Evolutionary conservation across 2,329 filamentous ascomycete species (phyloP).

Genomic region (Seiridium cupressi): DNA sequence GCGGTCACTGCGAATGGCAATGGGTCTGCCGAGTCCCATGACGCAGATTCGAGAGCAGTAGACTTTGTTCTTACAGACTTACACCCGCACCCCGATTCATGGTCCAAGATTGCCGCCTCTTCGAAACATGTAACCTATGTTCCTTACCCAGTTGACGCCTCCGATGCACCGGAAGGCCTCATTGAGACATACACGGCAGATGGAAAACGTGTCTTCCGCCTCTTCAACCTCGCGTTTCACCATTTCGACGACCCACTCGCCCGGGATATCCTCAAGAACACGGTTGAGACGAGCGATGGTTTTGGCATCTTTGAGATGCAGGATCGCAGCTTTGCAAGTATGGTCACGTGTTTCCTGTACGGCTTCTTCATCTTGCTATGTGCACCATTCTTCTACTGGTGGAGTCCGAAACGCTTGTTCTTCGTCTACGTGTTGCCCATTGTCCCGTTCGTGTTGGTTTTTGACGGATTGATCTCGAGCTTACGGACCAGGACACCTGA

Average conservation of each 20-base stretch:
- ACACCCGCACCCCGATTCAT: conserved; percentile 61
- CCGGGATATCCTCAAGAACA: conserved; percentile 59
- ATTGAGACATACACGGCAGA: conserved; percentile 30
- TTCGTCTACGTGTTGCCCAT: conserved; percentile 67
- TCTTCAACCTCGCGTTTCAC: conserved; percentile 76
- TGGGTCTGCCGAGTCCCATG: background rate
- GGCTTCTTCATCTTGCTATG: conserved; percentile 49
- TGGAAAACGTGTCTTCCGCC: conserved; percentile 56
- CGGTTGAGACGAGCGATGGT: conserved; percentile 62
- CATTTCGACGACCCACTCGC: conserved; percentile 69
- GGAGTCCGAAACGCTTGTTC: conserved; percentile 54
- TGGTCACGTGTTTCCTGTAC: conserved; percentile 52
- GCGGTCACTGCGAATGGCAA: conserved; percentile 13
- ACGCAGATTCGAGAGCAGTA: conserved; percentile 29
- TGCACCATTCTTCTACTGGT: conserved; percentile 53
- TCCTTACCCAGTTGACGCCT: conserved; percentile 61
- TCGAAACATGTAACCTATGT: conserved; percentile 61
- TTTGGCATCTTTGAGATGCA: conserved; percentile 77
- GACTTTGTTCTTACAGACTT: conserved; percentile 66
- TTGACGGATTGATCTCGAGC: conserved; percentile 68
- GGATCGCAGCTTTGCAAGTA: conserved; percentile 55
- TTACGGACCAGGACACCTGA: conserved; percentile 64
- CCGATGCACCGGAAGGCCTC: conserved; percentile 52
- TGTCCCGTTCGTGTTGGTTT: conserved; percentile 64
- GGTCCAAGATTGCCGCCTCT: conserved; percentile 50